Base-by-base conservation (phyloP, 2,329 filamentous ascomycete genomes). In the Graphiopsis chlorocephala region DNA sequence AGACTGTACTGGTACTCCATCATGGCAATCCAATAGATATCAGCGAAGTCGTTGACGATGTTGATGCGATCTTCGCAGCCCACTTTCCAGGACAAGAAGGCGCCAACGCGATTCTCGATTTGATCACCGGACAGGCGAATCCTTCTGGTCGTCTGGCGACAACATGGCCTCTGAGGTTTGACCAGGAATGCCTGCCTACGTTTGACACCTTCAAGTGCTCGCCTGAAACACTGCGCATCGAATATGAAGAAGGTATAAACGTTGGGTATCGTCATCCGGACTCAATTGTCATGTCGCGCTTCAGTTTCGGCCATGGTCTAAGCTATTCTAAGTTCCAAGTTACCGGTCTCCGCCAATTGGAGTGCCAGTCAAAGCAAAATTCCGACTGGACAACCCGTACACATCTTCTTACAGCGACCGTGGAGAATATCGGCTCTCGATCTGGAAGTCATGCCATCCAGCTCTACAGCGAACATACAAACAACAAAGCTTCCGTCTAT, bases 261-360 rank as follows among this genome's bases (percentile, higher is more conserved):
- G 85, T 92, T 61, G 90, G 90, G 2, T 92, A 92, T 76, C 80
- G 86, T n/a, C 88, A 52, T 52, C 48, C 48, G 2, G 26, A 52
- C 17, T 52, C 48, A n/a, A 12, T 52, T 28, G 26, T 26, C 15
- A 52, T 52, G 48, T 52, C 48, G 26, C 80, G 90, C 0, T 92
- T 93, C 77, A 84, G 89, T 63, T 95, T 95, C 73, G 90, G 90
- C 14, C 88, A 92, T 73, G 90, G 91, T 2, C 81, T 95, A 1
- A 90, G 88, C 14, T 94, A 93, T 77, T 93, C 90, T 0, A 86
- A 79, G 0, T 94, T 92, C 73, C 81, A 83, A 55, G 89, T 90
- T 71, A 85, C 86, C 17, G 78, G 81, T 0, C 82, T 87, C 10
- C 48, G 48, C 7, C 23, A 11, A n/a, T 26, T 8, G 17, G 15